Percentiles rank a stretch among this genome's conserved stretches.
Evolutionary conservation across 2,329 filamentous ascomycete genomes (phyloP).

Genomic region (Didymella lethalis): DNA sequence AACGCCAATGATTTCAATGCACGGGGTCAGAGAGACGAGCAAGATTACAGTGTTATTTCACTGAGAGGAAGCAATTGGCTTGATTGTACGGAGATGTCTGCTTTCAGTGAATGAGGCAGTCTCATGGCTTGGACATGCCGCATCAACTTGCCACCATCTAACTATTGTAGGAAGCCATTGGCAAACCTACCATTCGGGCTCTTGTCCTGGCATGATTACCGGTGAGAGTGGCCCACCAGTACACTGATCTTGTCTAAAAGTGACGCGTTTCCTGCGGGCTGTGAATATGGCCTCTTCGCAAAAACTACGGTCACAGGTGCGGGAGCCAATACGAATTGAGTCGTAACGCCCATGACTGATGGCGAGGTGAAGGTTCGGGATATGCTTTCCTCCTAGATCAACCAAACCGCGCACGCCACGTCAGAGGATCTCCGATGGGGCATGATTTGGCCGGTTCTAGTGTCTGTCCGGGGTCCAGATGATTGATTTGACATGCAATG

Average conservation of each 20-base stretch:
- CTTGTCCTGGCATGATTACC: conserved; percentile 44
- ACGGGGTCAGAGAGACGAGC: conserved; percentile 21
- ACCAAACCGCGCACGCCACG: conserved; percentile 59
- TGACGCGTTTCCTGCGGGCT: conserved; percentile 43
- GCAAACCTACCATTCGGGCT: conserved; percentile 31
- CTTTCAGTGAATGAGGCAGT: conserved; percentile 41
- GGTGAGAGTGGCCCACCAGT: conserved; percentile 43
- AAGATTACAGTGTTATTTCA: conserved; percentile 36
- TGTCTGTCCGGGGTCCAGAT: conserved; percentile 53
- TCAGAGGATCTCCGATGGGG: conserved; percentile 61
- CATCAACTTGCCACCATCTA: conserved; percentile 47
- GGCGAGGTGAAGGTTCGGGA: conserved; percentile 51
- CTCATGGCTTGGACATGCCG: conserved; percentile 23
- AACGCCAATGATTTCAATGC: conserved; percentile 7
- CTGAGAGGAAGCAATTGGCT: conserved; percentile 40
- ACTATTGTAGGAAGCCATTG: conserved; percentile 31
- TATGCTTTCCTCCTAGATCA: conserved; percentile 49
- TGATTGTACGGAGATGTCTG: conserved; percentile 38
- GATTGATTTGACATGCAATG: conserved; percentile 56
- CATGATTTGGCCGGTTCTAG: conserved; percentile 58
- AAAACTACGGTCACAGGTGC: conserved; percentile 36
- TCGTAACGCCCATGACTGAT: conserved; percentile 50
- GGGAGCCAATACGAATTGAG: conserved; percentile 40
- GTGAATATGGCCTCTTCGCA: conserved; percentile 40
- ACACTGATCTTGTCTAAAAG: conserved; percentile 44